A percentile compares a stretch with the other conserved stretches of the same genome.
Evolutionary conservation across 345 rosid species (phyloP).

Genomic region (Murraya koenigii): DNA sequence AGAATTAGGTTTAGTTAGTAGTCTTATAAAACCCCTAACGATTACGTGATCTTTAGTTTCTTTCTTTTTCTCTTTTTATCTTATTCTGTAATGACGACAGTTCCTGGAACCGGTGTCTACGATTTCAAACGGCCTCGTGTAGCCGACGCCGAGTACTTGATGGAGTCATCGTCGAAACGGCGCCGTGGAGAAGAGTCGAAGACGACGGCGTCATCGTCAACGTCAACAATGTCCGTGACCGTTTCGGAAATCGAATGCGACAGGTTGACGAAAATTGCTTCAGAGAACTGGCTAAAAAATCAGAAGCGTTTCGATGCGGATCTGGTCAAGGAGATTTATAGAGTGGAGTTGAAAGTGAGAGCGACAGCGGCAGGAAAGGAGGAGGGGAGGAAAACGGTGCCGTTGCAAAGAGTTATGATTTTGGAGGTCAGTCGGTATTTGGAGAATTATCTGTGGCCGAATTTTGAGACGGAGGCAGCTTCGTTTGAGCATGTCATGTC

Average conservation of each 20-base stretch:
- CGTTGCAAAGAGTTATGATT: slow-evolving; percentile 88
- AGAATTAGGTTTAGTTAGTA: too few relatives aligned
- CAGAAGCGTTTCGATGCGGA: slow-evolving; percentile 61
- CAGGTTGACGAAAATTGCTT: slow-evolving; percentile 68
- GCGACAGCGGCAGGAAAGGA: not conserved
- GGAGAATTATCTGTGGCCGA: slow-evolving; percentile 94
- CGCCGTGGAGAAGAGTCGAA: too few relatives aligned
- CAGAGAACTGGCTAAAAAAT: slow-evolving; percentile 69
- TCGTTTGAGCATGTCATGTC: slow-evolving; percentile 95
- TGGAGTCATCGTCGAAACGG: too few relatives aligned
- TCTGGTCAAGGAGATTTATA: slow-evolving; percentile 78
- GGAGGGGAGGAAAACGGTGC: slow-evolving; percentile 73
- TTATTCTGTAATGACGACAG: too few relatives aligned
- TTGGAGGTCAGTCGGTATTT: slow-evolving; percentile 90
- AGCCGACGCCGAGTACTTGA: too few relatives aligned
- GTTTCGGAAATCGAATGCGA: slow-evolving; percentile 64
- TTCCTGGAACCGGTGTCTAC: too few relatives aligned
- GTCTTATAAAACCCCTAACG: too few relatives aligned
- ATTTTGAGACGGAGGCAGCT: slow-evolving; percentile 70
- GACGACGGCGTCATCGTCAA: too few relatives aligned
- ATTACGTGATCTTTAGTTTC: too few relatives aligned
- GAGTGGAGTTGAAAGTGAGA: slow-evolving; percentile 64
- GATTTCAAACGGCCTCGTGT: too few relatives aligned
- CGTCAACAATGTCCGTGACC: too few relatives aligned
- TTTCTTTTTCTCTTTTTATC: too few relatives aligned